Conservation (phyloP, 2,329 filamentous ascomycete species). For the Coniochaeta ligniaria region DNA sequence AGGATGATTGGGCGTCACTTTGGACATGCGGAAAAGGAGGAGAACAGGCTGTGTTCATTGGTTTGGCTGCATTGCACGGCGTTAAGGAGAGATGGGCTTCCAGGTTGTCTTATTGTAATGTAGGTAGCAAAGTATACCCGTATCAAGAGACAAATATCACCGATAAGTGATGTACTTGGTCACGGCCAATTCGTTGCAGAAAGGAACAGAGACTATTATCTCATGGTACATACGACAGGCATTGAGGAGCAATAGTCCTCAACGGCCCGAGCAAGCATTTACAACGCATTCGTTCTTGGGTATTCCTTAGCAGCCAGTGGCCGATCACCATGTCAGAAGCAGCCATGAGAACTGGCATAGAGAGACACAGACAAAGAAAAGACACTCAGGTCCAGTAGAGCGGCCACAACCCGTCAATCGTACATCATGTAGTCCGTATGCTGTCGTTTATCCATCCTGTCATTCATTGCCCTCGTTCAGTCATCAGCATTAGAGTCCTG, state of each 20-base stretch:
- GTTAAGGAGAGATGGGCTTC: neutral
- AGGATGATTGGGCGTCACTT: neutral
- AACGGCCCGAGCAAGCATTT: too few relatives aligned
- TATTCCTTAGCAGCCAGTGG: neutral
- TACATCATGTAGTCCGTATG: neutral
- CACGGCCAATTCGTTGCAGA: too few relatives aligned
- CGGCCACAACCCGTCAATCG: neutral
- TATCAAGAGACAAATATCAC: neutral
- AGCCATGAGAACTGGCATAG: neutral
- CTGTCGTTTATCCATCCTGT: neutral
- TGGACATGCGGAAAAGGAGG: neutral
- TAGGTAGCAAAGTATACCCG: neutral
- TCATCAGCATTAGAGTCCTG: conserved; percentile 35
- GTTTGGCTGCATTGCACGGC: neutral
- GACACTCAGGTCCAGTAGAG: neutral
- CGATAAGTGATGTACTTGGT: too few relatives aligned
- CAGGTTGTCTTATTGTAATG: neutral
- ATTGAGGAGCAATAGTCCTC: too few relatives aligned
- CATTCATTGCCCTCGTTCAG: neutral
- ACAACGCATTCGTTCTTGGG: neutral
- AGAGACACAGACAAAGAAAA: neutral
- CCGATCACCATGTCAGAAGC: neutral
- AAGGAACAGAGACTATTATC: too few relatives aligned
- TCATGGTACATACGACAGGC: too few relatives aligned
- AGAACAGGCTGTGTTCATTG: neutral